These are phyloP conservation scores for Ceratobasidium sp. DNA, from an alignment of 1,284 basidiomycete genomes.

Conservation along the genomic window DNA sequence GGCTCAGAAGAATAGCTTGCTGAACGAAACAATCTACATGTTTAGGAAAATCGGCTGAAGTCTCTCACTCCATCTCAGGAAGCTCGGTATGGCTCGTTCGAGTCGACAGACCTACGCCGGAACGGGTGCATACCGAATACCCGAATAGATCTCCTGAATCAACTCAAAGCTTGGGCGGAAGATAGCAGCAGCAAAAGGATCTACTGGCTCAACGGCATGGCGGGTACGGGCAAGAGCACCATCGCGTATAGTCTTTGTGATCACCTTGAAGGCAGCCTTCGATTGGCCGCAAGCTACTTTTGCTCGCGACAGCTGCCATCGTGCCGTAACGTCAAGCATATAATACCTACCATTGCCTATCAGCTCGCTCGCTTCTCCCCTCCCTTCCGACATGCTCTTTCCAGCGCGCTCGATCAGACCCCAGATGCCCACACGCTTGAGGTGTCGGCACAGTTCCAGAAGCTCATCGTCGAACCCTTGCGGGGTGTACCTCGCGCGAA, in stretches of 20 bases:
- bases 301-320: constrained; percentile 48
- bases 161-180: not conserved
- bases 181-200: not conserved
- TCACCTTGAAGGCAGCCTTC: constrained; percentile 2
- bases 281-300: constrained; percentile 52
- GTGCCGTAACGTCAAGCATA: constrained; percentile 11
- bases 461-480: not conserved
- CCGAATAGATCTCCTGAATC: not conserved
- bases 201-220: constrained; percentile 49
- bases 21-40: too few relatives aligned
- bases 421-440: not conserved
- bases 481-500: not conserved
- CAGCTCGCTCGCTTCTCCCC: constrained; percentile 32
- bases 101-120: too few relatives aligned
- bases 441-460: not conserved
- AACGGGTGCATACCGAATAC: too few relatives aligned
- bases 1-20: too few relatives aligned
- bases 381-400: not conserved
- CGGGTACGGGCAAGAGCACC: constrained; percentile 49
- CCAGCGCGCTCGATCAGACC: not conserved
- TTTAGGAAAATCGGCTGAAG: too few relatives aligned
- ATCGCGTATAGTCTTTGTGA: constrained; percentile 49
- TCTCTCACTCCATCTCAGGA: too few relatives aligned
- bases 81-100: too few relatives aligned
- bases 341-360: constrained; percentile 40